Percentiles rank a stretch among this genome's conserved stretches.
Evolutionary conservation across 352 stramenopile genomes (phyloP).

Genomic region (Thraustochytrium striatum): DNA sequence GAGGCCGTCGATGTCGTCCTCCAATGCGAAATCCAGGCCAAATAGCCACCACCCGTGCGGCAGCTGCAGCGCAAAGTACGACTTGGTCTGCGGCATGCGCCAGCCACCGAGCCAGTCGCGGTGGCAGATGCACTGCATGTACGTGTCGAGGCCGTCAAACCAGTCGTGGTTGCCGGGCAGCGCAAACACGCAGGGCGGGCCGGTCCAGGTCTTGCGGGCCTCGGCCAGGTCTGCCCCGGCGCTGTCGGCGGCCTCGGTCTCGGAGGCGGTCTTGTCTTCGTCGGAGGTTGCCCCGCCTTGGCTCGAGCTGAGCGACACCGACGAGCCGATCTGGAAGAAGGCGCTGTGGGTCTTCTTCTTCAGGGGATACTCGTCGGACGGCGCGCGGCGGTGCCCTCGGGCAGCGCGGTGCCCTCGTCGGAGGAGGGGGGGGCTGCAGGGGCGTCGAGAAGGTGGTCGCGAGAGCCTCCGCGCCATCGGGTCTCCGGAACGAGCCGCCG

Average conservation of each 20-base stretch:
- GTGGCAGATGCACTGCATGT: conserved; percentile 79
- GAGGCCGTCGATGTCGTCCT: conserved; percentile 85
- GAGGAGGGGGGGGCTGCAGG: no score
- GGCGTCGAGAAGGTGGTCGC: no score
- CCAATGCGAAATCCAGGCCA: conserved; percentile 78
- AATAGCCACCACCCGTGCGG: conserved; percentile 85
- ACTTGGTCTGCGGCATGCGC: conserved; percentile 81
- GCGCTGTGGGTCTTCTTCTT: background rate
- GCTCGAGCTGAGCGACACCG: background rate
- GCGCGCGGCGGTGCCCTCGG: no score
- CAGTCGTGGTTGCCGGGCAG: conserved; percentile 85
- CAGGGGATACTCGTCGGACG: no score
- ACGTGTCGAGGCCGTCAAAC: conserved; percentile 87
- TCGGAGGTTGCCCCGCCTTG: no score
- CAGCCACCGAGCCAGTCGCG: conserved; percentile 84
- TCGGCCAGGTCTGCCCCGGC: background rate
- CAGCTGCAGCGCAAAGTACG: conserved; percentile 82
- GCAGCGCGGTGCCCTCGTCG: no score
- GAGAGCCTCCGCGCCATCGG: no score
- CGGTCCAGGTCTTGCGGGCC: conserved; percentile 1
- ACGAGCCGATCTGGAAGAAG: background rate
- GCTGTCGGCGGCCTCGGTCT: no score
- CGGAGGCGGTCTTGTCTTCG: no score
- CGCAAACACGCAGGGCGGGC: conserved; percentile 47
- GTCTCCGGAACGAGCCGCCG: no score